Conservation (phyloP, 2,329 filamentous ascomycete genomes). For the Fusarium anthophilum region DNA sequence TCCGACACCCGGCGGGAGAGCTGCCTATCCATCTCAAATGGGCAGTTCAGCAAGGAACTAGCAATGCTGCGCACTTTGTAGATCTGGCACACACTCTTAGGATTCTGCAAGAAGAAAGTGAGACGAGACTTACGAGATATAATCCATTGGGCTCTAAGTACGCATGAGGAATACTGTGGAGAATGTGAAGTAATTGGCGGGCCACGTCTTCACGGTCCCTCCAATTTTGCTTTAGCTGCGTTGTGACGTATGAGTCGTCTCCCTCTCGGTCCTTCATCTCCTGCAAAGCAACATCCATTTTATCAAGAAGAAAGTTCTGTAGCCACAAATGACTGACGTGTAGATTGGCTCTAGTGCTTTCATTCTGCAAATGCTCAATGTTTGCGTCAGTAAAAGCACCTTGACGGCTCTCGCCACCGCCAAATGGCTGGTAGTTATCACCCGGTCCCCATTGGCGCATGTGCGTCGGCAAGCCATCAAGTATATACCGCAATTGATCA, state of each 20-base stretch:
- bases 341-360: not conserved
- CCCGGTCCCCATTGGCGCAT: not conserved
- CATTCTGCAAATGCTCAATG: not conserved
- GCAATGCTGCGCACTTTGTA: slow-evolving; percentile 7
- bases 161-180: not conserved
- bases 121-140: not conserved
- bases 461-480: not conserved
- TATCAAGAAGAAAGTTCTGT: not conserved
- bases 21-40: not conserved
- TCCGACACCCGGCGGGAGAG: not conserved
- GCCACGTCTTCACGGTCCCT: not conserved
- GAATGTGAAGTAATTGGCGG: not conserved
- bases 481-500: not conserved
- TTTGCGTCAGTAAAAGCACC: not conserved
- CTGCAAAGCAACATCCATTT: not conserved
- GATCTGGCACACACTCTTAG: not conserved
- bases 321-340: not conserved
- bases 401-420: rapidly evolving
- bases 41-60: not conserved
- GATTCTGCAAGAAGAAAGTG: rapidly evolving
- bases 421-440: not conserved
- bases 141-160: not conserved
- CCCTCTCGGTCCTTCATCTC: not conserved
- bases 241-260: not conserved
- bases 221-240: not conserved